Evolutionary conservation across 1,139 yeast genomes (phyloP), one percentile per base, ranked within the genome.

Genomic region (Candida tetrigidarum): DNA sequence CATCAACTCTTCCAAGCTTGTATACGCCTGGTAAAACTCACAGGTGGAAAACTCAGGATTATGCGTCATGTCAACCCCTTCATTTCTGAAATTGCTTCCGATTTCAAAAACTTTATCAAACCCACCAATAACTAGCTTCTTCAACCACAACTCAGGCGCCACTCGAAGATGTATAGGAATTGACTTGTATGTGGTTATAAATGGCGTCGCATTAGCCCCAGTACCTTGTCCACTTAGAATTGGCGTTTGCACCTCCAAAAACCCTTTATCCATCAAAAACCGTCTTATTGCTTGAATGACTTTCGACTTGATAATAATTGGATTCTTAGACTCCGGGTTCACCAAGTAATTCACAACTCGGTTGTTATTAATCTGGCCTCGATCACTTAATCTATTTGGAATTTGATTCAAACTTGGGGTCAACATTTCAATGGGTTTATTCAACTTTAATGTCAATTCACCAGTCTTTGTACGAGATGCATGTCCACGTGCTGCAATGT

Each of bases 21-120:
- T 85, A 57, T 80, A 91, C 1, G 93, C 80, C 64, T 87, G 89
- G 63, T 93, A 93, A 60, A 92, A 91, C 64, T 93, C 99, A 68
- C 97, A 91, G 10, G 93, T 83, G 12, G 96, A 85, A 60, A 92
- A 93, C 63, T 93, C 99, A 0, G 97, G 97, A 68, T 93, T 93
- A 62, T 93, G 99, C 1, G 97, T 89, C 46, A 84, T 77, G 62
- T 93, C 98, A 38, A 92, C 76, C 4, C 98, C 97, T 66, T 93
- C 99, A 59, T 93, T 93, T 52, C 99, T 74, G 62, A 92, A 93
- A 41, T 79, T 84, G 45, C 79, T 79, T 0, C 98, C 98, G 40
- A 93, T 80, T 59, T 93, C 99, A 65, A 82, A 93, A 5, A 93
- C 84, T 53, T 78, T 81, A 51, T 91, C 96, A 57, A 92, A 82